Base-by-base conservation (phyloP, 2,329 filamentous ascomycete species). In the Sporothrix globosa region DNA sequence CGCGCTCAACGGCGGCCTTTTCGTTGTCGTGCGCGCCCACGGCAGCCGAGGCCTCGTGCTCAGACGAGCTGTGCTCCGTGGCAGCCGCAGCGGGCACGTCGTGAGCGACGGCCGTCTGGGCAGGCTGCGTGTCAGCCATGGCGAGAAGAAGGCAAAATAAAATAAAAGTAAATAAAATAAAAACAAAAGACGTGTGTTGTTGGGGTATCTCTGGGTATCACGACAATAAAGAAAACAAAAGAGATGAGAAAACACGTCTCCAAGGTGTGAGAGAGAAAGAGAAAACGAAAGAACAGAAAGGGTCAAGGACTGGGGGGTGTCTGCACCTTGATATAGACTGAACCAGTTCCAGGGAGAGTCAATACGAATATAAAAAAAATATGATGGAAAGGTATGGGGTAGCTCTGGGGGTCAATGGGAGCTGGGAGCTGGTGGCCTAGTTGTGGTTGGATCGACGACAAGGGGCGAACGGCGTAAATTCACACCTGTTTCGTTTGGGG, bases 1-100 rank as follows among this genome's bases (percentile, higher is more conserved):
- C 54, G 34, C 48, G 60, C 50, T 70, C 68, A 10, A 70, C 60
- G 39, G 21, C 60, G 24, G 48, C 58, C 68, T 69, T 69, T 56
- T 69, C 68, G 54, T 30, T 46, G 41, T 63, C 60, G 6, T 41
- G 21, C 4, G 56, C 17, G 27, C 2, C 34, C 3, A n/a, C 34
- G 17, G 30, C 27, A 3, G 30, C 2, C 30, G 34, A 11, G 2
- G 19, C n/a, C 56, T 61, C 34, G 56, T 44, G 56, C 34, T 61
- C 56, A 4, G 56, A 44, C 9, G 56, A 61, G 34, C 56, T 61
- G n/a, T 61, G 34, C 34, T 61, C 34, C 3, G 34, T 61, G 34
- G 56, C 56, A 24, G 56, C 56, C 56, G 56, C 56, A 4, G 56
- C 56, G 5, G 56, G 56, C 56, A 44, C 56, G 34, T 61, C 56